Conservation (phyloP, 257 asterid species). For the Rehmannia glutinosa region DNA sequence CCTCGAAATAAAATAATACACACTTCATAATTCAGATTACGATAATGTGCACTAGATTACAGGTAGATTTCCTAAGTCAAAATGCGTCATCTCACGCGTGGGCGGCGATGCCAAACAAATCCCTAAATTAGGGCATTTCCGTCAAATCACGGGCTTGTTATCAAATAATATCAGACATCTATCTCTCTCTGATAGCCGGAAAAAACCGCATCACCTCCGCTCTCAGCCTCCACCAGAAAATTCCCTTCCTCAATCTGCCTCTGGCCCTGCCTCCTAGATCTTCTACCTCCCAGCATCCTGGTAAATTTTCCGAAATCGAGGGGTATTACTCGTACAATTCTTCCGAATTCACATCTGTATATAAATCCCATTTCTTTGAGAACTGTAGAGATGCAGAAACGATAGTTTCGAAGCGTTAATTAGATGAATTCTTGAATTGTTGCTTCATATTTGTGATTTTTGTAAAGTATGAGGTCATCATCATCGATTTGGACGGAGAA, state of each 20-base stretch:
- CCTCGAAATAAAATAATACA: too few species aligned
- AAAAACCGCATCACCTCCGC: not conserved
- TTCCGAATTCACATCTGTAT: constrained; percentile 16
- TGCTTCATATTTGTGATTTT: constrained; percentile 5
- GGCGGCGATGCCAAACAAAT: not conserved
- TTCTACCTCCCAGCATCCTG: not conserved
- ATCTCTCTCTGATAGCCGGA: constrained; percentile 21
- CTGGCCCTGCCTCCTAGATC: constrained; percentile 38
- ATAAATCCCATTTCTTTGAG: constrained; percentile 6
- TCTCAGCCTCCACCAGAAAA: not conserved
- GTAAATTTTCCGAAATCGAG: constrained; percentile 16
- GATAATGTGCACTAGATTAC: too few species aligned
- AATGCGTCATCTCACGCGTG: constrained; percentile 15
- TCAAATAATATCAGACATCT: constrained; percentile 15
- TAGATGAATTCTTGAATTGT: constrained; percentile 19
- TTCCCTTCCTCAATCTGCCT: constrained; percentile 20
- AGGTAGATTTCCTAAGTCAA: too few species aligned
- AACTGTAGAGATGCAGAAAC: constrained; percentile 13
- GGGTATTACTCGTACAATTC: constrained; percentile 12
- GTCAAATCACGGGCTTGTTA: not conserved
- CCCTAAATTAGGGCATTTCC: constrained; percentile 11
- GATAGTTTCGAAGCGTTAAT: not conserved
- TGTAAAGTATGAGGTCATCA: constrained; percentile 53
- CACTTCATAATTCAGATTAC: too few species aligned
- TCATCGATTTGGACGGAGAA: constrained; percentile 56